Evolutionary conservation across 192 early-diverging fungal species (phyloP), one percentile per base, ranked within the genome.

Genomic region (Podila clonocystis): DNA sequence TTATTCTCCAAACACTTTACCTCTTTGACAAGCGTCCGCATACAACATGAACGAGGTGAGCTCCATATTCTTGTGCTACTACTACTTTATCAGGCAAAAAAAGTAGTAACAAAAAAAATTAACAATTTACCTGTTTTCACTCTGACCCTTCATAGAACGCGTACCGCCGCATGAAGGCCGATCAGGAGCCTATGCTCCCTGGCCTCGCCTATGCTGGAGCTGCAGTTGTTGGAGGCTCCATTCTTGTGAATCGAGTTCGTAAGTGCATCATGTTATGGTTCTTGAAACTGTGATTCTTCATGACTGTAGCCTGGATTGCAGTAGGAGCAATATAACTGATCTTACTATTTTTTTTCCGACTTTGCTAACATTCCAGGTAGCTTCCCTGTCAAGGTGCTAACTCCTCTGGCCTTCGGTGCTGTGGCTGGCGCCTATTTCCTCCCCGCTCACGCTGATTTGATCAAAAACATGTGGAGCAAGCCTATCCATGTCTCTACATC

Each of bases 181-280:
- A 76, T n/a, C 36, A 70, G 15, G 74, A 76, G 68, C 59, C 70
- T 3, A 50, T 62, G 50, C 28, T 80, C 20, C 77, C 77, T 36
- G 77, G 77, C 15, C 13, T 80, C 19, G 70, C 71, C 26, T 80
- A 65, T 48, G 71, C 45, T 6, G 77, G 77, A 13, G 77, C 62
- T 41, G 77, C 77, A 2, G 67, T 62, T 38, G 48, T 80, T 31
- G 77, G 55, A 8, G 68, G 77, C 15, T 29, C 60, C 29, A 63
- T 61, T 1, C 70, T 80, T 20, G 77, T 80, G 22, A 68, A 73
- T 22, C 61, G 58, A 15, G 22, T 19, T 24, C 52, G 77, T 73
- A 80, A 80, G 66, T 68, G 11, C 11, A 15, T 45, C 41, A 15
- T 41, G 20, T 59, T 67, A 36, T 0, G 11, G 22, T 58, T 65